These are phyloP conservation scores for Podila horticola DNA, from an alignment of 192 early-diverging fungal genomes.

Conservation along the genomic window DNA sequence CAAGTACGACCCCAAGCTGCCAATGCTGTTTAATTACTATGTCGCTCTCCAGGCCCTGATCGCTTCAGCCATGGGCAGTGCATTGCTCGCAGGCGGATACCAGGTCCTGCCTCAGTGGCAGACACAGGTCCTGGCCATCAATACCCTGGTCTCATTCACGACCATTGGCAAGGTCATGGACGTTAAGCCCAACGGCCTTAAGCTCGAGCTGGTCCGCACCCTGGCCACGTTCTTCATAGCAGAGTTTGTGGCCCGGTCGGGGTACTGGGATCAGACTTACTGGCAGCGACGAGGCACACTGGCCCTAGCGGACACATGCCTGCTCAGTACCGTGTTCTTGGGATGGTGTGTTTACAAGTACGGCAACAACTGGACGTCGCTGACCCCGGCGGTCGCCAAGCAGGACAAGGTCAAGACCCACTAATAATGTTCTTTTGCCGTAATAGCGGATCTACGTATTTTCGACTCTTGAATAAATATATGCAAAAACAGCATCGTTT, in stretches of 20 bases:
- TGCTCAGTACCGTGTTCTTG: slow-evolving; percentile 43
- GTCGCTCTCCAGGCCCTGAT: slow-evolving; percentile 47
- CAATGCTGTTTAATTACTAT: slow-evolving; percentile 53
- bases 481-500: background rate
- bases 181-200: slow-evolving; percentile 41
- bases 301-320: slow-evolving; percentile 36
- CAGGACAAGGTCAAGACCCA: slow-evolving; percentile 28
- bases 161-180: slow-evolving; percentile 43
- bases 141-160: slow-evolving; percentile 27
- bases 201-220: slow-evolving; percentile 24
- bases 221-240: slow-evolving; percentile 32
- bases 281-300: slow-evolving; percentile 43
- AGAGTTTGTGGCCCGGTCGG: slow-evolving; percentile 46
- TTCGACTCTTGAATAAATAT: no score
- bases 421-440: background rate
- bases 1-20: slow-evolving; percentile 57
- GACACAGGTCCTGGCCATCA: slow-evolving; percentile 24
- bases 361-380: slow-evolving; percentile 20
- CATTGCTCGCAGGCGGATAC: slow-evolving; percentile 32
- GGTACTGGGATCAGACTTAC: slow-evolving; percentile 39
- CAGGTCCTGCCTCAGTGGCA: slow-evolving; percentile 40
- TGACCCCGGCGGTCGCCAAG: background rate
- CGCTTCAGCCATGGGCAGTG: slow-evolving; percentile 32
- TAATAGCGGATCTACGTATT: no score
- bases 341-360: slow-evolving; percentile 51